These are phyloP conservation scores for Citrullus mucosospermus DNA, from an alignment of 306 rosid genomes.

Conservation along the genomic window DNA sequence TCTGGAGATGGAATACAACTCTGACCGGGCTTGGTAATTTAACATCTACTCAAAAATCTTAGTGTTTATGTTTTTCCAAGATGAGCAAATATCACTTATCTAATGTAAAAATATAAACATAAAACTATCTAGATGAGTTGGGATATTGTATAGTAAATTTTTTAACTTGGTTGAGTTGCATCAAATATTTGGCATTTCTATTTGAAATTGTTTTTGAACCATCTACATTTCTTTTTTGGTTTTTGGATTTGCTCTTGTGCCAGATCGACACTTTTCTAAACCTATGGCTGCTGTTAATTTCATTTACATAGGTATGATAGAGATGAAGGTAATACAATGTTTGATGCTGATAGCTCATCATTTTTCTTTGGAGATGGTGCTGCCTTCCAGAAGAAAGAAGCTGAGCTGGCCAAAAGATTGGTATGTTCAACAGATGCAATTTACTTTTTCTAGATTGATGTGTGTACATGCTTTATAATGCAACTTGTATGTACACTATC, in stretches of 20 bases:
- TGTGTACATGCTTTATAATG: constrained; percentile 3
- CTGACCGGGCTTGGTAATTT: constrained; percentile 92
- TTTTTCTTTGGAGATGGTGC: constrained; percentile 76
- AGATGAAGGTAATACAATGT: constrained; percentile 87
- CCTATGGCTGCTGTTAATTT: not conserved
- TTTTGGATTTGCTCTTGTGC: not conserved
- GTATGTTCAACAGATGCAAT: constrained; percentile 25
- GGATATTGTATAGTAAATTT: not conserved
- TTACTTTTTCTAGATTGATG: not conserved
- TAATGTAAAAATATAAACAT: not conserved
- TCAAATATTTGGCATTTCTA: not conserved
- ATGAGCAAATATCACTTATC: not conserved
- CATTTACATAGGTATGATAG: constrained; percentile 68
- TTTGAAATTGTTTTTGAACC: not conserved
- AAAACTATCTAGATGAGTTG: not conserved
- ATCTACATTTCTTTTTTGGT: not conserved
- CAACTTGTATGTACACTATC: not conserved
- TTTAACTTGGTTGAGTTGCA: constrained; percentile 6
- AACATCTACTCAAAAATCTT: not conserved
- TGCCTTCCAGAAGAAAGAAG: constrained; percentile 93
- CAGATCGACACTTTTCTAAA: not conserved
- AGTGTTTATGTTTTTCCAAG: not conserved
- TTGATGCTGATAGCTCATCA: constrained; percentile 66
- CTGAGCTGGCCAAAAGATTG: constrained; percentile 91
- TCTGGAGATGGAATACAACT: constrained; percentile 78